These are phyloP conservation scores for Antitrichia curtipendula DNA, from an alignment of 225 moss, liverwort and hornwort genomes.

Conservation along the genomic window DNA sequence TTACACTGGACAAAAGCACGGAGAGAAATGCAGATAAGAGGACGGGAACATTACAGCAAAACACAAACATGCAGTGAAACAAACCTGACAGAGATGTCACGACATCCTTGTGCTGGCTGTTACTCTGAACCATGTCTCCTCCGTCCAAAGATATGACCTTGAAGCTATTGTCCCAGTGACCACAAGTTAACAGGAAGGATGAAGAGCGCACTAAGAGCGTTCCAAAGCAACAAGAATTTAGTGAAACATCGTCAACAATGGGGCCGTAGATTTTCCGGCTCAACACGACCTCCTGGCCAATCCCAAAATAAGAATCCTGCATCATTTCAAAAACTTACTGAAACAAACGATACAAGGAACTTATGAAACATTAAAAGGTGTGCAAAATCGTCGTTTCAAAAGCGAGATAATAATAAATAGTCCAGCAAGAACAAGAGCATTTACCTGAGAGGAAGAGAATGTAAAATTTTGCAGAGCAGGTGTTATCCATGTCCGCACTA, in stretches of 20 bases:
- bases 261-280: constrained; percentile 52
- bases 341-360: background rate
- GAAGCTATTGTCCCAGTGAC: constrained; percentile 85
- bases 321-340: background rate
- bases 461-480: constrained; percentile 65
- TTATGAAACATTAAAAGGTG: background rate
- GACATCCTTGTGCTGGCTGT: constrained; percentile 73
- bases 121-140: constrained; percentile 65
- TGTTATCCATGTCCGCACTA: constrained; percentile 61
- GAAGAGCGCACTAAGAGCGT: constrained; percentile 60
- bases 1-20: background rate
- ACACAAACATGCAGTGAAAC: background rate
- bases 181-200: constrained; percentile 56
- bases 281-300: constrained; percentile 47
- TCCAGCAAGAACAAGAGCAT: background rate
- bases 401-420: background rate
- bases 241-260: constrained; percentile 42
- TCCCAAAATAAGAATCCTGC: constrained; percentile 68
- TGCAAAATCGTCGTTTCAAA: background rate
- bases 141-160: constrained; percentile 64
- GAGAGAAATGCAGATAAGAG: background rate
- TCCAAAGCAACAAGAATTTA: constrained; percentile 56
- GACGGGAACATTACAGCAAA: background rate
- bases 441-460: constrained; percentile 69
- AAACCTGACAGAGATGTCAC: constrained; percentile 64